These are phyloP conservation scores for Peterozyma xylosa DNA, from an alignment of 805 yeast species.

Conservation along the genomic window DNA sequence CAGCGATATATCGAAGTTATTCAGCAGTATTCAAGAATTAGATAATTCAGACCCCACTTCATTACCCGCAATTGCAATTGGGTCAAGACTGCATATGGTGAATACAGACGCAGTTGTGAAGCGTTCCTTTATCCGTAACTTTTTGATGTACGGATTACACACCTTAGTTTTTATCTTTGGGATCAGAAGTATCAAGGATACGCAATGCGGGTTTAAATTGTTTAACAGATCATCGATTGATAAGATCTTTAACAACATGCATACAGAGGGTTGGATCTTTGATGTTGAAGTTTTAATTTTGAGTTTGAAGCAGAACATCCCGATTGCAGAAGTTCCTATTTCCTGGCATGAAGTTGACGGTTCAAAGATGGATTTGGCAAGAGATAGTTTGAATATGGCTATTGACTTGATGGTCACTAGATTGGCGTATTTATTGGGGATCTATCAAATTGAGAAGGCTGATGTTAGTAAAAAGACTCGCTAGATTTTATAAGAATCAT, in stretches of 20 bases:
- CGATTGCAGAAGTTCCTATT: constrained; percentile 72
- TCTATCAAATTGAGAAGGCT: constrained; percentile 37
- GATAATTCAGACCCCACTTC: constrained; percentile 15
- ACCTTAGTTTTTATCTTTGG: constrained; percentile 84
- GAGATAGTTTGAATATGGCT: constrained; percentile 90
- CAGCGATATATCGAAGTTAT: constrained; percentile 51
- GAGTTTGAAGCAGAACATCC: constrained; percentile 63
- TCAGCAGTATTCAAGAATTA: constrained; percentile 28
- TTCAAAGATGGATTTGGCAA: constrained; percentile 85
- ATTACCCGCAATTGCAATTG: constrained; percentile 65
- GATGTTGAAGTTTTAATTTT: constrained; percentile 88
- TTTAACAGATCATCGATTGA: constrained; percentile 66
- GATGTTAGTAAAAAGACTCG: too few relatives aligned
- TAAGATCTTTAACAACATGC: constrained; percentile 79
- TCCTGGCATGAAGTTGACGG: constrained; percentile 98
- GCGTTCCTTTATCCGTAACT: constrained; percentile 79
- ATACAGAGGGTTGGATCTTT: constrained; percentile 97
- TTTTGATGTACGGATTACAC: constrained; percentile 90
- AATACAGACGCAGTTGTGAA: constrained; percentile 95
- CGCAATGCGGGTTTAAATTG: constrained; percentile 96
- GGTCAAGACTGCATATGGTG: constrained; percentile 96
- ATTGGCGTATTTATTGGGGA: constrained; percentile 78
- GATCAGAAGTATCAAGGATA: constrained; percentile 77
- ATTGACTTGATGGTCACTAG: constrained; percentile 86
- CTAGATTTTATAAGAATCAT: too few relatives aligned